phyloP scores from a whole-genome alignment of 192 early-diverging fungal genomes.

The Obelidium mucronatum region DNA sequence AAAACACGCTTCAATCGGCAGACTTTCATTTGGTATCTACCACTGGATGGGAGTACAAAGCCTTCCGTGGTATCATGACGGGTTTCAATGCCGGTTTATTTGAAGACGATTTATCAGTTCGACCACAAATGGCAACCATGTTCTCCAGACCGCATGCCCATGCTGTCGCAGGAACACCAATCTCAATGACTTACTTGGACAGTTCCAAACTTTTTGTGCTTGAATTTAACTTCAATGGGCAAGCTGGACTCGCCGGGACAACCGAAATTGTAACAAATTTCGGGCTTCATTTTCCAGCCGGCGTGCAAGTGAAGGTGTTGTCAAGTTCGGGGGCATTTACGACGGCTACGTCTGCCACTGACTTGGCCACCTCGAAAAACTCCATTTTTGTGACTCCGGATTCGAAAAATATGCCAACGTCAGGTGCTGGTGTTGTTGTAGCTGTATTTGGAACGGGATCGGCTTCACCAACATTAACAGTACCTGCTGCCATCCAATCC shows the following conservation, averaged over 20 bases:
- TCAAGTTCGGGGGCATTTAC: not conserved
- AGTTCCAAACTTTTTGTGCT: slow-evolving; percentile 3
- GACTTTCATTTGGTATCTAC: slow-evolving; percentile 14
- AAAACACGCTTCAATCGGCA: not conserved
- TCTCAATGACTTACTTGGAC: slow-evolving; percentile 5
- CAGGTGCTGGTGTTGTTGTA: slow-evolving; percentile 1
- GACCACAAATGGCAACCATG: slow-evolving; percentile 22
- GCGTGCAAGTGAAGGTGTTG: not conserved
- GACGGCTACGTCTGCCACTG: too few species aligned
- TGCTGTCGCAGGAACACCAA: slow-evolving; percentile 30
- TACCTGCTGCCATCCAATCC: not conserved
- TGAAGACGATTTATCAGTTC: slow-evolving; percentile 14
- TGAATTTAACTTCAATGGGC: slow-evolving; percentile 8
- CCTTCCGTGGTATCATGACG: slow-evolving; percentile 17
- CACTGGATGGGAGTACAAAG: slow-evolving; percentile 38
- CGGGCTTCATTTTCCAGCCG: slow-evolving; percentile 9
- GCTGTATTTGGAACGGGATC: not conserved
- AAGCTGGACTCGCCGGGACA: not conserved
- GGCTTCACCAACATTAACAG: not conserved
- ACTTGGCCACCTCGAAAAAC: too few species aligned
- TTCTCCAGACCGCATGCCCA: slow-evolving; percentile 26
- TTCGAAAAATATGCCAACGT: not conserved
- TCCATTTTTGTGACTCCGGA: not conserved
- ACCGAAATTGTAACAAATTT: slow-evolving; percentile 30
- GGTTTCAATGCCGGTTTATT: slow-evolving; percentile 27